phyloP scores from a whole-genome alignment of 139 green algal genomes.

The Microglena sp. region DNA sequence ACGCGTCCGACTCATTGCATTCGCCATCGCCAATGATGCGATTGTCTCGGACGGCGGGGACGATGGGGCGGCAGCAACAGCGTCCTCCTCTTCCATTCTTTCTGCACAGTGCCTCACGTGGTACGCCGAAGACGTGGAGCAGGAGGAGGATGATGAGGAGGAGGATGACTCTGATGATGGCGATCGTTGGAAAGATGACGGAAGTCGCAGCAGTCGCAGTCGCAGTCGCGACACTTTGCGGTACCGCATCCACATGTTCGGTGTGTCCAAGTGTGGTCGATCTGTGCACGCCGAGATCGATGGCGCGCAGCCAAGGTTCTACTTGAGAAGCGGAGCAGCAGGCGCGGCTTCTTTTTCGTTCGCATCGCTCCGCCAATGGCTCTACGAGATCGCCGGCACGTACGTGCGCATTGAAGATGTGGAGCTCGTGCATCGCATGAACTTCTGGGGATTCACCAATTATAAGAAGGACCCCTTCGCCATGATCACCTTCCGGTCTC shows the following conservation, averaged over 20 bases:
- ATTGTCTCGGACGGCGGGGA: too few relatives aligned
- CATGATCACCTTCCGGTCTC: background rate
- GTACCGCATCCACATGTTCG: constrained; percentile 7
- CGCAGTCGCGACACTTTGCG: background rate
- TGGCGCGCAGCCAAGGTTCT: constrained; percentile 98
- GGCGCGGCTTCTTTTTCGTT: background rate
- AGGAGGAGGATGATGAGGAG: background rate
- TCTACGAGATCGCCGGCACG: background rate
- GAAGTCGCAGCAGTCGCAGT: background rate
- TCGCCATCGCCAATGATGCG: too few relatives aligned
- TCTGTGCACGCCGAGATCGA: constrained; percentile 82
- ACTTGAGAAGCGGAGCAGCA: constrained; percentile 37
- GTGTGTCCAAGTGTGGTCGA: background rate
- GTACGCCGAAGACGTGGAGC: constrained; percentile 1
- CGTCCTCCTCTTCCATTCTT: too few relatives aligned
- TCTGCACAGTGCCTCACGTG: too few relatives aligned
- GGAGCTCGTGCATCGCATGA: background rate
- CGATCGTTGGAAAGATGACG: background rate
- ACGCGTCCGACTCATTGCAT: too few relatives aligned
- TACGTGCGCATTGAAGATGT: background rate
- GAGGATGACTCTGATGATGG: background rate
- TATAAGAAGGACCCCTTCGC: background rate
- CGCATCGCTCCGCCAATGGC: background rate
- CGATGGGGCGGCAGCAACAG: too few relatives aligned
- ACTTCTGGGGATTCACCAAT: constrained; percentile 11